A percentile compares a stretch with the other conserved stretches of the same genome.
phyloP scores from a whole-genome alignment of 176 grass and related monocot genomes.

The Sorghum bicolor region DNA sequence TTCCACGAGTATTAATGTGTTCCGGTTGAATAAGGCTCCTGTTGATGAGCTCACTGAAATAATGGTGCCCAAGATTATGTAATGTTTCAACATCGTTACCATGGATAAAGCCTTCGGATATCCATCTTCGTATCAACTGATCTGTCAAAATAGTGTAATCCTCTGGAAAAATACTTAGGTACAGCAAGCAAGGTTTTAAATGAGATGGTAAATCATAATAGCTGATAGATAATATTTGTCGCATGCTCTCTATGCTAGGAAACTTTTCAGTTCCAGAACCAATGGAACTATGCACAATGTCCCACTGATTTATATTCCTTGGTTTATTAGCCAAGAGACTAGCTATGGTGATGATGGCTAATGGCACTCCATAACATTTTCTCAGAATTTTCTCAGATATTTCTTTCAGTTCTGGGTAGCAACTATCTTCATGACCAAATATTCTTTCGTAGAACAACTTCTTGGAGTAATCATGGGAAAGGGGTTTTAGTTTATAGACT shows the following conservation, averaged over 20 bases:
- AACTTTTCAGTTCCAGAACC: conserved; percentile 15
- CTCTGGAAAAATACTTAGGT: conserved; percentile 29
- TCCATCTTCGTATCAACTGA: conserved; percentile 24
- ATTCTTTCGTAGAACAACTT: conserved; percentile 17
- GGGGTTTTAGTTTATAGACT: conserved; percentile 11
- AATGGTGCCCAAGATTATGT: background rate
- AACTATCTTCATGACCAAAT: background rate
- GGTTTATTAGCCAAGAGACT: conserved; percentile 11
- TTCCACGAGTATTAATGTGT: background rate
- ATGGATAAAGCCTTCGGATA: conserved; percentile 17
- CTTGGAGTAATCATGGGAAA: background rate
- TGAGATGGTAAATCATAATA: conserved; percentile 20
- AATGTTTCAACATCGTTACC: background rate
- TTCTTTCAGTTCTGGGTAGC: conserved; percentile 14
- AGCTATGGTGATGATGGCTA: conserved; percentile 15
- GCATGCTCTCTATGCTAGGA: conserved; percentile 11
- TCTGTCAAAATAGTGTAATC: conserved; percentile 17
- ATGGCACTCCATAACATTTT: conserved; percentile 14
- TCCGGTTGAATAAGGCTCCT: conserved; percentile 29
- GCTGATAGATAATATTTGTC: conserved; percentile 27
- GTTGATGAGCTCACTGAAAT: conserved; percentile 24
- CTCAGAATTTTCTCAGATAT: conserved; percentile 5
- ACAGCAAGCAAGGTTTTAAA: conserved; percentile 20
- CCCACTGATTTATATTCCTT: background rate
- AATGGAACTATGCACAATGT: background rate